Evolutionary conservation across 805 yeast genomes (phyloP).

Genomic region (Candida nonsorbophila): DNA sequence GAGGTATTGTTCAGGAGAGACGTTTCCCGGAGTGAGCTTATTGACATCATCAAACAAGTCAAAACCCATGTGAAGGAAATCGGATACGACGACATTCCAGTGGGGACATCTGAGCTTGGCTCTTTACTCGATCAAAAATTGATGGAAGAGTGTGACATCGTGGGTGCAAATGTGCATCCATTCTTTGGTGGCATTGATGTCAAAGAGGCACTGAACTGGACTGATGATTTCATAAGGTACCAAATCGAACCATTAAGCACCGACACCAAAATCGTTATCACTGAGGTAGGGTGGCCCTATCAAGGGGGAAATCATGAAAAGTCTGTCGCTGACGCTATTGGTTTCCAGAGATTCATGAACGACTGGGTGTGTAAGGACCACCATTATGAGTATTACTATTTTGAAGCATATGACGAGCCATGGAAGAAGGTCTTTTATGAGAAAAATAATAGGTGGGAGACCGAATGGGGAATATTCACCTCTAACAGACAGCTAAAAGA

Average conservation of each 20-base stretch:
- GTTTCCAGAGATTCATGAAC: conserved; percentile 44
- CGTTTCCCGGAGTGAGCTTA: conserved; percentile 28
- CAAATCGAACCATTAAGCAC: conserved; percentile 36
- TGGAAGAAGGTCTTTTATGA: conserved; percentile 57
- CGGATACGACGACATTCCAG: conserved; percentile 36
- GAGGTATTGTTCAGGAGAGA: conserved; percentile 58
- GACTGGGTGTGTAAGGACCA: conserved; percentile 45
- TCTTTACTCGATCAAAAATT: conserved; percentile 36
- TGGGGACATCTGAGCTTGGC: conserved; percentile 62
- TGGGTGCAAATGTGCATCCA: conserved; percentile 65
- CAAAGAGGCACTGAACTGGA: conserved; percentile 47
- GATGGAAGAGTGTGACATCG: conserved; percentile 43
- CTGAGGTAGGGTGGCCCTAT: conserved; percentile 74
- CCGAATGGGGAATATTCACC: conserved; percentile 66
- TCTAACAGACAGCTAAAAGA: conserved; percentile 41
- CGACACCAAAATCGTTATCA: conserved; percentile 34
- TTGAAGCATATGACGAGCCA: conserved; percentile 71
- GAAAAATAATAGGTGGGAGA: conserved; percentile 51
- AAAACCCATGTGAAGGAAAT: conserved; percentile 29
- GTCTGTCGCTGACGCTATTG: conserved; percentile 42
- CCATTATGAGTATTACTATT: conserved; percentile 50
- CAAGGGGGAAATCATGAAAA: conserved; percentile 46
- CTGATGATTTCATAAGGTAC: conserved; percentile 38
- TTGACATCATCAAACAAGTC: conserved; percentile 37
- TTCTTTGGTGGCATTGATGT: conserved; percentile 58